Evolutionary conservation across 2,329 filamentous ascomycete species (phyloP), one percentile per base, ranked within the genome.

Genomic region (Claviceps fusiformis): DNA sequence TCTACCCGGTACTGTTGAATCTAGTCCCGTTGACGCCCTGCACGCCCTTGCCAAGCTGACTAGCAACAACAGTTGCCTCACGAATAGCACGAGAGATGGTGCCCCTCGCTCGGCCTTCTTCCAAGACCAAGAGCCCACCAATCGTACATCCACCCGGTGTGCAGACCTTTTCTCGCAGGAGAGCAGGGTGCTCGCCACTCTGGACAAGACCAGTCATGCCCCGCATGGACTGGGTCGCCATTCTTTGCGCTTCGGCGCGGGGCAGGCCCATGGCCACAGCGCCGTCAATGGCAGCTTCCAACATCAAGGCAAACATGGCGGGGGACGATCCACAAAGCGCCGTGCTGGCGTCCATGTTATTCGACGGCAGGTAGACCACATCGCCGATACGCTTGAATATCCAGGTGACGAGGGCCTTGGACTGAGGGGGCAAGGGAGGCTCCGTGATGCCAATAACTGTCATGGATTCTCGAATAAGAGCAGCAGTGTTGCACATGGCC

Each of bases 401-500:
- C 83, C 86, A 90, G 35, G 79, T 82, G 19, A 89, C 78, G 11
- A 91, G 75, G 57, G 64, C 69, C 49, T 78, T 72, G 35, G 76
- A 76, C 19, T 74, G 70, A 1, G 74, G 65, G 5, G 77, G 73
- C 15, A 88, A 72, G 3, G 82, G 76, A 9, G 83, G 80, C 9
- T 73, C 74, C 7, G 77, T 75, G 49, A 77, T 82, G 50, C 81
- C 83, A 61, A 95, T 85, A 54, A 93, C 82, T 4, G 85, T 92
- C 87, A 93, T 93, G 61, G 81, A 84, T 69, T 95, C 85, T 50
- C 87, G 74, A 56, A 95, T 85, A 51, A 87, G 77, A 31, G 84
- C 83, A 11, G 89, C 88, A 0, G 87, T 91, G 73, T 95, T 95
- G 62, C 89, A 89, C 81, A 95, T 89, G 54, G 86, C 88, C 37